These are phyloP conservation scores for Oxalis stricta DNA, from an alignment of 441 rosid genomes.

Conservation along the genomic window DNA sequence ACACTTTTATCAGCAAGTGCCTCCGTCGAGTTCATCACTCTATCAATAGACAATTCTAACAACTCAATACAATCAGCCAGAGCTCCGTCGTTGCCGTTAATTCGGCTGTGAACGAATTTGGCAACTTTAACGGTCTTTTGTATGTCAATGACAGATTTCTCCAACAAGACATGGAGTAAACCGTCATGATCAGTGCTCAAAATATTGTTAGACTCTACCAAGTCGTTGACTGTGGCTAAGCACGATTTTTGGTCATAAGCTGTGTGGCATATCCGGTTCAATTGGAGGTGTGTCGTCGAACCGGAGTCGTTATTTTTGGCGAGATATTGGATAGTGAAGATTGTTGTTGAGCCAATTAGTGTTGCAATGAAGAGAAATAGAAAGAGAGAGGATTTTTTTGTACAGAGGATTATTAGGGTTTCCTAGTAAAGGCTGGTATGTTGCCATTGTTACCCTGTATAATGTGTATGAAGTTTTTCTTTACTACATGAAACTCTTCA, in stretches of 20 bases:
- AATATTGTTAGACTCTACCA: slow-evolving; percentile 9
- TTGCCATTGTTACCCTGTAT: slow-evolving; percentile 17
- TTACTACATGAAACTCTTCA: no score
- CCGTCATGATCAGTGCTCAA: slow-evolving; percentile 10
- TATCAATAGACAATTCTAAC: slow-evolving; percentile 42
- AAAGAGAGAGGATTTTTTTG: slow-evolving; percentile 16
- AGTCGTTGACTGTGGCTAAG: slow-evolving; percentile 25
- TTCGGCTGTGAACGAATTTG: slow-evolving; percentile 7
- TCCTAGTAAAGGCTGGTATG: slow-evolving; percentile 30
- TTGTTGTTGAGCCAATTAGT: slow-evolving; percentile 21
- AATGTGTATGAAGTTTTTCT: no score
- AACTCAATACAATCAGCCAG: slow-evolving; percentile 40
- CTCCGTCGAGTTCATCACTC: slow-evolving; percentile 25
- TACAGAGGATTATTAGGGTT: slow-evolving; percentile 18
- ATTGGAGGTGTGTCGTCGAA: background rate
- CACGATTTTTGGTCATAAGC: slow-evolving; percentile 33
- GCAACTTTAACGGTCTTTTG: slow-evolving; percentile 12
- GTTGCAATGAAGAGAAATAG: slow-evolving; percentile 27
- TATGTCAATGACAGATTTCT: slow-evolving; percentile 16
- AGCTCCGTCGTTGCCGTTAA: slow-evolving; percentile 29
- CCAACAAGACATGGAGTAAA: slow-evolving; percentile 29
- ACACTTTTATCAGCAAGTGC: slow-evolving; percentile 19
- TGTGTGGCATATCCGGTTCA: slow-evolving; percentile 22
- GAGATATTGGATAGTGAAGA: slow-evolving; percentile 15
- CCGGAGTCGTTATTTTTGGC: slow-evolving; percentile 1